Conservation (phyloP, 2,329 filamentous ascomycete genomes). For the Gyromitra esculenta region DNA sequence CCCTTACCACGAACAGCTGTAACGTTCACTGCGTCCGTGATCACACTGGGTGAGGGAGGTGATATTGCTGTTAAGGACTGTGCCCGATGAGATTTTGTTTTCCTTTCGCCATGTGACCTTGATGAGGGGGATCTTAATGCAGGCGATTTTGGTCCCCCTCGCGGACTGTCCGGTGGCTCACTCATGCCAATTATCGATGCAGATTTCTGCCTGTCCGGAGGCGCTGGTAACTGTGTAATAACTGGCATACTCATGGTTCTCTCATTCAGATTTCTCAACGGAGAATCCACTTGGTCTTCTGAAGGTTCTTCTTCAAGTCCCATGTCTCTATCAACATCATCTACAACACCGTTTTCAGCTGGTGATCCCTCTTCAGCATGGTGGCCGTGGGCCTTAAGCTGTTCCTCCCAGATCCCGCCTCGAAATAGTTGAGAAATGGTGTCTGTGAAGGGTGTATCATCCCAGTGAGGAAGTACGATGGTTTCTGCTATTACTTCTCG, state of each 20-base stretch:
- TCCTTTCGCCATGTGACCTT: conserved; percentile 52
- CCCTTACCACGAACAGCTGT: conserved; percentile 51
- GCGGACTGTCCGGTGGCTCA: conserved; percentile 51
- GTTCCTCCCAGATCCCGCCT: conserved; percentile 77
- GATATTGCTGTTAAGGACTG: conserved; percentile 53
- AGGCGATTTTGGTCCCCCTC: conserved; percentile 38
- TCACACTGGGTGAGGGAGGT: conserved; percentile 52
- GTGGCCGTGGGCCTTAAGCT: conserved; percentile 52
- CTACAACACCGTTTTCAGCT: conserved; percentile 57
- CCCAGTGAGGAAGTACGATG: conserved; percentile 92
- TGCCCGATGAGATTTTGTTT: conserved; percentile 44
- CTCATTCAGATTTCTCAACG: conserved; percentile 55
- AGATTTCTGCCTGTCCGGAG: conserved; percentile 61
- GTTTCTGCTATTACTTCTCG: conserved; percentile 94
- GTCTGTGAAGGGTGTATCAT: conserved; percentile 89
- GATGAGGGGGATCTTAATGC: conserved; percentile 33
- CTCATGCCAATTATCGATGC: conserved; percentile 60
- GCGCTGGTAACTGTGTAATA: conserved; percentile 54
- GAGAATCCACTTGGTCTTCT: conserved; percentile 31
- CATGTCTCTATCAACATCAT: conserved; percentile 54
- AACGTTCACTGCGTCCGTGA: conserved; percentile 54
- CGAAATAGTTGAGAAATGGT: conserved; percentile 81
- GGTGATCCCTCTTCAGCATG: conserved; percentile 59
- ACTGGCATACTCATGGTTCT: conserved; percentile 60
- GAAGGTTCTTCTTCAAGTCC: conserved; percentile 37